These are phyloP conservation scores for Citrus sp. DNA, from an alignment of 345 rosid species.

Conservation along the genomic window DNA sequence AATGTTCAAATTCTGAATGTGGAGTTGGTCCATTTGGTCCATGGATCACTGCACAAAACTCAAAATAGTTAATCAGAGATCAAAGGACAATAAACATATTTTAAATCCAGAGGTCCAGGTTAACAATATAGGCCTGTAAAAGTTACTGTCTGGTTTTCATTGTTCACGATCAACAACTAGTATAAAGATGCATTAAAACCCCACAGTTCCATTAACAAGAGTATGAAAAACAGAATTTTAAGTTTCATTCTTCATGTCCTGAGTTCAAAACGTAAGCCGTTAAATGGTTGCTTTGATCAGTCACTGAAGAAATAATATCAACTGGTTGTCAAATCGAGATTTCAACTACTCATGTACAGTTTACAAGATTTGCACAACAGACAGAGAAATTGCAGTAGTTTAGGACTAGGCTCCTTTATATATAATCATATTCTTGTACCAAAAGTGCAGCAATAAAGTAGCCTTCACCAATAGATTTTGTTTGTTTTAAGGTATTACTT, in stretches of 20 bases:
- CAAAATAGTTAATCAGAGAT: neutral
- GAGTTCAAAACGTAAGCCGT: neutral
- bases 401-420: neutral
- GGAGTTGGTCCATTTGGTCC: constrained; percentile 85
- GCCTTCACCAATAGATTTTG: neutral
- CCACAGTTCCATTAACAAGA: neutral
- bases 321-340: neutral
- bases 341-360: neutral
- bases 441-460: neutral
- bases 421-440: neutral
- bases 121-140: neutral
- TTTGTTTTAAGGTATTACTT: neutral
- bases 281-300: neutral
- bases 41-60: constrained; percentile 65
- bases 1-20: constrained; percentile 81
- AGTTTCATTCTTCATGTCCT: neutral
- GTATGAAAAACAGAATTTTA: too few species aligned
- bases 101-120: neutral
- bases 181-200: neutral
- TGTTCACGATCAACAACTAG: neutral
- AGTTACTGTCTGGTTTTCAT: neutral
- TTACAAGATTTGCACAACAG: neutral
- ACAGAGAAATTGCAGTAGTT: neutral
- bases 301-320: neutral
- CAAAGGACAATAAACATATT: neutral